A percentile compares a stretch with the other conserved stretches of the same genome.
Conservation (phyloP, 192 early-diverging fungal species). For the Chytriomyces confervae region DNA sequence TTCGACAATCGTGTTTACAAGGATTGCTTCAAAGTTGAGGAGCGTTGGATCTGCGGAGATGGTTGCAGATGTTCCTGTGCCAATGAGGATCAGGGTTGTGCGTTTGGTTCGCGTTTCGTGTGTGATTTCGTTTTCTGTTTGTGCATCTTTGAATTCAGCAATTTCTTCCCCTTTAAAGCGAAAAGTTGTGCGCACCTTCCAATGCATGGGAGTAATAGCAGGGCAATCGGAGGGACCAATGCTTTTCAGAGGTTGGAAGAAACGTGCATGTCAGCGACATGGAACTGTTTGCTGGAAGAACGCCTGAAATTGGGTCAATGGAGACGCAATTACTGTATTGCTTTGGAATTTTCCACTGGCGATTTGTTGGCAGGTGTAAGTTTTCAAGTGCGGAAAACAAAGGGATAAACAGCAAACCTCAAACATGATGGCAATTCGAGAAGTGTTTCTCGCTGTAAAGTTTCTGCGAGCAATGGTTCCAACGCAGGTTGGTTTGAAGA, state of each 20-base stretch:
- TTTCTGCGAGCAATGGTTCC: constrained; percentile 43
- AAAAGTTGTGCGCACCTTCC: constrained; percentile 24
- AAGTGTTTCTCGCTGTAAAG: constrained; percentile 51
- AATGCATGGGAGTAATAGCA: constrained; percentile 56
- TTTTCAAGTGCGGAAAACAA: not conserved
- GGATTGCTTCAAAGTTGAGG: constrained; percentile 54
- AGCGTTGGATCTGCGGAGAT: constrained; percentile 37
- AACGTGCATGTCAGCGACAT: constrained; percentile 51
- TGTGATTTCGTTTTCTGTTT: constrained; percentile 4
- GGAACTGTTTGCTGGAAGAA: constrained; percentile 43
- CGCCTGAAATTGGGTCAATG: constrained; percentile 48
- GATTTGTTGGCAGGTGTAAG: not conserved
- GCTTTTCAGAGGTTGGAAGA: constrained; percentile 45
- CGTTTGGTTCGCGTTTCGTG: constrained; percentile 17
- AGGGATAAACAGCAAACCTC: constrained; percentile 35
- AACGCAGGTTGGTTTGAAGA: constrained; percentile 58
- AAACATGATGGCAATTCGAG: constrained; percentile 53
- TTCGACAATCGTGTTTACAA: constrained; percentile 62
- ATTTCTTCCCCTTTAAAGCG: constrained; percentile 21
- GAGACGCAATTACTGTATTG: constrained; percentile 52
- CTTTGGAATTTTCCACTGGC: constrained; percentile 58
- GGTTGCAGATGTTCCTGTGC: constrained; percentile 49
- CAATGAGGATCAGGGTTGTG: constrained; percentile 51
- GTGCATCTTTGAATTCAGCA: too few species aligned
- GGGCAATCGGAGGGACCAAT: constrained; percentile 55